Percentiles rank a stretch among this genome's conserved stretches.
Conservation (phyloP, 106 monocot species). For the Dioscorea alata region DNA sequence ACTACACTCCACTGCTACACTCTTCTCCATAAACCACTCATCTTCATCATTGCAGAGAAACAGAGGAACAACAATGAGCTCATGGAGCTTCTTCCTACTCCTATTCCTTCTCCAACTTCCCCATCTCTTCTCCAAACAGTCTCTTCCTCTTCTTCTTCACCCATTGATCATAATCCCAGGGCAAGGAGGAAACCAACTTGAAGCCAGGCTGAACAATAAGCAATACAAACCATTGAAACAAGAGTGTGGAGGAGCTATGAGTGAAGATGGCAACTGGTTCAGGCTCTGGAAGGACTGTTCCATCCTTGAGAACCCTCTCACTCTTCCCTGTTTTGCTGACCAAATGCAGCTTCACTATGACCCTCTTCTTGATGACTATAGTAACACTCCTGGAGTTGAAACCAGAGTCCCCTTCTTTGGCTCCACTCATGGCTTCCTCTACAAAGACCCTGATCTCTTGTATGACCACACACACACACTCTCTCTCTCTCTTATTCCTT, state of each 20-base stretch:
- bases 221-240: not conserved
- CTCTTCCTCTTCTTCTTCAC: not conserved
- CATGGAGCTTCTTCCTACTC: not conserved
- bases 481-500: no score
- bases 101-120: not conserved
- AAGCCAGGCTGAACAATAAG: not conserved
- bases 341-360: conserved; percentile 13
- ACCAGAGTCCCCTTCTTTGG: conserved; percentile 15
- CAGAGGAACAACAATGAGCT: no score
- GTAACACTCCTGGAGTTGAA: conserved; percentile 4
- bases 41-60: no score
- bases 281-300: not conserved
- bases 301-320: not conserved
- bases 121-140: not conserved
- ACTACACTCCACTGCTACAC: no score
- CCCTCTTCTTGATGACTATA: conserved; percentile 10
- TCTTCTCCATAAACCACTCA: no score
- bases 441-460: conserved; percentile 1
- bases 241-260: not conserved
- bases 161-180: not conserved
- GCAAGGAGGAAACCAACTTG: conserved; percentile 1
- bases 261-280: conserved; percentile 5
- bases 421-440: conserved; percentile 3
- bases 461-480: not conserved
- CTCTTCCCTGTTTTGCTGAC: conserved; percentile 1